Evolutionary conservation across 805 yeast genomes (phyloP), one percentile per base, ranked within the genome.

Genomic region (Wickerhamiella sorbophila): DNA sequence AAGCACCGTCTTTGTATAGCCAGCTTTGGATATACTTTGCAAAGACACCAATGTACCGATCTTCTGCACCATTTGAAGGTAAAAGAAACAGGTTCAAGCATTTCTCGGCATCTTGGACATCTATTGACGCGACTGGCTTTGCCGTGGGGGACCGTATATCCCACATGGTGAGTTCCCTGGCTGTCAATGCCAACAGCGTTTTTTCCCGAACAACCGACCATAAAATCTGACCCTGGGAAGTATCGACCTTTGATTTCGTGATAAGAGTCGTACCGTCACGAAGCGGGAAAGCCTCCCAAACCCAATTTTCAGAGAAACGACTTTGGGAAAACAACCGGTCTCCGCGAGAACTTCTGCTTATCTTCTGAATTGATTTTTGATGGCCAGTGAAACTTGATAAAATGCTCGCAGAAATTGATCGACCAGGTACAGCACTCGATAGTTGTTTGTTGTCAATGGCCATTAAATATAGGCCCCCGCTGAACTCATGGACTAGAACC

Each of bases 331-430:
- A 56, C 46, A 77, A 56, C 0, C 80, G 69, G 21, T 67, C 63
- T 29, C 87, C 88, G 52, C 75, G 74, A 5, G 74, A 63, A 1
- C 94, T 79, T 51, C 86, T 73, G 15, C 74, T 63, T 3, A 87
- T 58, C 38, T 67, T 69, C 49, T 72, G 74, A 18, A 87, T 76
- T 0, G 95, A 82, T 54, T 86, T 86, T 42, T 75, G 71, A 55
- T 86, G 95, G 1, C 97, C 97, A 1, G 93, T 84, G 42, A 79
- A 72, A 49, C 79, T 77, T 47, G 46, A 36, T n/a, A 35, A 21
- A 18, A 39, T 9, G 4, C 27, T 16, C 6, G 20, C 15, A 12
- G 32, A 16, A 10, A 16, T 24, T 5, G 33, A 22, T 2, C 33
- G 31, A 8, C 16, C 14, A 4, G 10, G 5, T 8, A 16, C 31